Base-by-base conservation (phyloP, 2,329 filamentous ascomycete genomes). In the Endoconidiophora polonica region DNA sequence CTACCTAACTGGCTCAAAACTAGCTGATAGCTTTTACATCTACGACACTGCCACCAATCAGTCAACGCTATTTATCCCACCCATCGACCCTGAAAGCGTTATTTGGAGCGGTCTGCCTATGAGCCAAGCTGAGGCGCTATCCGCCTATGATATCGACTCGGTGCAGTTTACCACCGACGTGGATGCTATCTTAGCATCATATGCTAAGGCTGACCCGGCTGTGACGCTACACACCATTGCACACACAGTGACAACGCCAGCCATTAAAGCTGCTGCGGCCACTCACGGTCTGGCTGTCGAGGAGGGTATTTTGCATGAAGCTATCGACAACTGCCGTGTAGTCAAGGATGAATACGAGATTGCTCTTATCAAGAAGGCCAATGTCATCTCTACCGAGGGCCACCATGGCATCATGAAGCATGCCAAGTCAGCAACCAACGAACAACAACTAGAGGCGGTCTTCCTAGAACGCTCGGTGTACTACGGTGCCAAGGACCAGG, bases 91-190 rank as follows among this genome's bases (percentile, higher is more conserved):
- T n/a, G 84, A 91, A 41, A 80, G 79, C 49, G 87, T 96, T 52
- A 86, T 96, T 60, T 98, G 90, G 90, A 84, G 83, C 24, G 91
- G 91, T 10, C 73, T 96, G 14, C 91, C 90, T 0, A 69, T 93
- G 54, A 84, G 79, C 36, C 67, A 74, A 33, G 73, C 83, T 40
- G 83, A 95, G 60, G 90, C 90, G 5, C 67, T 83, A 54, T 66
- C 75, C 44, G 73, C 76, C 55, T 96, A 86, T 66, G 86, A 94
- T 56, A 77, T 93, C 55, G 90, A 96, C 62, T 70, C 77, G 36
- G 86, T 90, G 55, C 73, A 75, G 52, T 78, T 78, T 54, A 81
- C 79, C 7, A 77, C 75, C 48, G 81, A 91, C 42, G 70, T 94
- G 57, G 88, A 91, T 62, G 67, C 77, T n/a, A 73, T 74, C n/a